These are phyloP conservation scores for Hypoxylon sp. DNA, from an alignment of 2,329 filamentous ascomycete genomes.

Conservation along the genomic window DNA sequence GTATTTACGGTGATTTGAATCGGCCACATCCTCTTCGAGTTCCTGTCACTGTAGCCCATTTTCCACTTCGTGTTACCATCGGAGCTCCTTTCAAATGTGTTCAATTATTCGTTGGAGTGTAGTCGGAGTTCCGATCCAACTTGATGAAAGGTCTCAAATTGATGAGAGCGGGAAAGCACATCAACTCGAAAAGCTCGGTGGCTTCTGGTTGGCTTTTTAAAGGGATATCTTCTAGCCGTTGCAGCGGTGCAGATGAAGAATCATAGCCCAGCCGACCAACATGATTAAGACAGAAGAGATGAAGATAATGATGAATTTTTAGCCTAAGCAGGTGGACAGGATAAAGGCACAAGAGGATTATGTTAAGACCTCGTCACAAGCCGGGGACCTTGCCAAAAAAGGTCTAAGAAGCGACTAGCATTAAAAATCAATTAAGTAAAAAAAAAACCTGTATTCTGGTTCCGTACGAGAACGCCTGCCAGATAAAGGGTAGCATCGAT, in stretches of 20 bases:
- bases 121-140: constrained; percentile 39
- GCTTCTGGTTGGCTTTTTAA: constrained; percentile 31
- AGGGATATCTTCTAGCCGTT: constrained; percentile 13
- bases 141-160: constrained; percentile 40
- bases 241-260: constrained; percentile 14
- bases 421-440: constrained; percentile 26
- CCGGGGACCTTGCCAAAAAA: constrained; percentile 45
- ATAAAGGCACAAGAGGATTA: constrained; percentile 7
- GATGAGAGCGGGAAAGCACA: constrained; percentile 42
- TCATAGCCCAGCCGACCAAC: constrained; percentile 9
- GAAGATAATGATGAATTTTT: constrained; percentile 12
- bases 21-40: constrained; percentile 15
- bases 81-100: constrained; percentile 30
- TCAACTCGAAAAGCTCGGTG: constrained; percentile 28
- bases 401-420: constrained; percentile 43
- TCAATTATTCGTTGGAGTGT: constrained; percentile 25
- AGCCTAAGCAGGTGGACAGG: constrained; percentile 9
- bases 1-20: constrained; percentile 25
- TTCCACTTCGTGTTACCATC: constrained; percentile 30
- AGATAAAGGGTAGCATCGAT: constrained; percentile 39
- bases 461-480: constrained; percentile 37
- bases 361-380: constrained; percentile 33
- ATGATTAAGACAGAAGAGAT: constrained; percentile 28
- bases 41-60: constrained; percentile 13
- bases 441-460: constrained; percentile 38